These are phyloP conservation scores for Yarrowia deformans DNA, from an alignment of 805 yeast species.

Conservation along the genomic window DNA sequence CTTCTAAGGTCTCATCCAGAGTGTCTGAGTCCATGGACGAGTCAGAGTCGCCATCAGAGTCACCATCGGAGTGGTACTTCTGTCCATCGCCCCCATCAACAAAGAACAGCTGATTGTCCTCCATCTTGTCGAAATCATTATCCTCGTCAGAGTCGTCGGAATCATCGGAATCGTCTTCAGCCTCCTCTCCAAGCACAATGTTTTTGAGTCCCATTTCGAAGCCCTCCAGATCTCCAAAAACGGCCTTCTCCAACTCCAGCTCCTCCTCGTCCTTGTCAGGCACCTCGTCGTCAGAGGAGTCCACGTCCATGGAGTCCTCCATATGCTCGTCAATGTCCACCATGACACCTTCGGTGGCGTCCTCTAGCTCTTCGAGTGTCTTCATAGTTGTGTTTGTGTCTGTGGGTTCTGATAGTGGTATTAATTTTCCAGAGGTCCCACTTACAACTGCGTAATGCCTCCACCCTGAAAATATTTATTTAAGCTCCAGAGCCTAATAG, in stretches of 20 bases:
- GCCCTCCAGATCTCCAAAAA: conserved; percentile 86
- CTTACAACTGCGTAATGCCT: conserved; percentile 3
- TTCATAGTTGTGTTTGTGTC: conserved; percentile 4
- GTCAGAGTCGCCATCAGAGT: conserved; percentile 50
- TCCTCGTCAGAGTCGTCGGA: conserved; percentile 50
- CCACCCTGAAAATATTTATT: conserved; percentile 37
- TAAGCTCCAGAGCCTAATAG: conserved; percentile 8
- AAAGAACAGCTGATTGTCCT: conserved; percentile 62
- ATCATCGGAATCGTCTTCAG: conserved; percentile 48
- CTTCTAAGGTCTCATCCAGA: conserved; percentile 48
- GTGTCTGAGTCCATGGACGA: conserved; percentile 53
- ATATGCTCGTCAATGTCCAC: conserved; percentile 37
- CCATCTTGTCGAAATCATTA: conserved; percentile 49
- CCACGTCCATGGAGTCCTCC: conserved; percentile 40
- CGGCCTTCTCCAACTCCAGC: conserved; percentile 74
- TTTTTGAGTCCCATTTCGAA: conserved; percentile 69
- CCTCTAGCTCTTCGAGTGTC: conserved; percentile 21
- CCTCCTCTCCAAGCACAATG: conserved; percentile 57
- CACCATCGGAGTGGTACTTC: conserved; percentile 45
- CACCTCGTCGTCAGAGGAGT: conserved; percentile 45
- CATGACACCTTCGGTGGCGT: conserved; percentile 37
- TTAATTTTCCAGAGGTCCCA: not conserved
- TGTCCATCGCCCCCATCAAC: conserved; percentile 55
- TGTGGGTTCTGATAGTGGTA: conserved; percentile 5
- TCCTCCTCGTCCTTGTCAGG: conserved; percentile 90